Evolutionary conservation across 768 basidiomycete species (phyloP).

Genomic region (Nidula microcarpa): DNA sequence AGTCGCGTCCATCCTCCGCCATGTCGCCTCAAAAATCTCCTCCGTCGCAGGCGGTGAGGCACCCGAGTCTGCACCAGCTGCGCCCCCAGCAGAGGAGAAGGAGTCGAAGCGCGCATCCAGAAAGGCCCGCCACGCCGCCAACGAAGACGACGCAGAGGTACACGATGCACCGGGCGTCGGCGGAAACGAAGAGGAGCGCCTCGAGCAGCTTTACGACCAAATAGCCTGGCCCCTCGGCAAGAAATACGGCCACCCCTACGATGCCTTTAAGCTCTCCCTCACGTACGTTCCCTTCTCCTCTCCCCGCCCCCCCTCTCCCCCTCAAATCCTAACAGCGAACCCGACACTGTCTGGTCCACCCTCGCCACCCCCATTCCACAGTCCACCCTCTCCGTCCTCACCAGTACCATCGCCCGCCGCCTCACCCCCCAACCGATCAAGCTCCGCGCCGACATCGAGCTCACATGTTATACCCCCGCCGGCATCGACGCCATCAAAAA

Average conservation of each 20-base stretch:
- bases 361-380: slow-evolving; percentile 55
- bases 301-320: neutral
- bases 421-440: slow-evolving; percentile 99
- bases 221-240: slow-evolving; percentile 91
- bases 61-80: slow-evolving; percentile 15
- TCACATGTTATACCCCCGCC: slow-evolving; percentile 93
- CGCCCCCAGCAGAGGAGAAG: slow-evolving; percentile 37
- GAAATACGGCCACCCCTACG: slow-evolving; percentile 93
- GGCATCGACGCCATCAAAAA: slow-evolving; percentile 97
- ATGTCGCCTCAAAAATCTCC: slow-evolving; percentile 82
- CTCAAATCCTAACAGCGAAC: slow-evolving; percentile 26
- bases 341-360: slow-evolving; percentile 75
- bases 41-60: slow-evolving; percentile 35
- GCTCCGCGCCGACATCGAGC: slow-evolving; percentile 94
- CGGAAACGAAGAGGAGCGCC: slow-evolving; percentile 69
- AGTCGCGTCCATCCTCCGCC: slow-evolving; percentile 89
- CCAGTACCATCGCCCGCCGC: slow-evolving; percentile 85
- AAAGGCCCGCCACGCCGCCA: slow-evolving; percentile 43
- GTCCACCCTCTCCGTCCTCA: slow-evolving; percentile 61
- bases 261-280: slow-evolving; percentile 96
- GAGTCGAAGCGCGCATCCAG: slow-evolving; percentile 42
- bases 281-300: slow-evolving; percentile 52
- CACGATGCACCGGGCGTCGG: slow-evolving; percentile 35
- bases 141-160: slow-evolving; percentile 35
- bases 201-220: slow-evolving; percentile 86